Evolutionary conservation across 441 rosid species (phyloP), one percentile per base, ranked within the genome.

Genomic region (Rhodomyrtus psidioides): DNA sequence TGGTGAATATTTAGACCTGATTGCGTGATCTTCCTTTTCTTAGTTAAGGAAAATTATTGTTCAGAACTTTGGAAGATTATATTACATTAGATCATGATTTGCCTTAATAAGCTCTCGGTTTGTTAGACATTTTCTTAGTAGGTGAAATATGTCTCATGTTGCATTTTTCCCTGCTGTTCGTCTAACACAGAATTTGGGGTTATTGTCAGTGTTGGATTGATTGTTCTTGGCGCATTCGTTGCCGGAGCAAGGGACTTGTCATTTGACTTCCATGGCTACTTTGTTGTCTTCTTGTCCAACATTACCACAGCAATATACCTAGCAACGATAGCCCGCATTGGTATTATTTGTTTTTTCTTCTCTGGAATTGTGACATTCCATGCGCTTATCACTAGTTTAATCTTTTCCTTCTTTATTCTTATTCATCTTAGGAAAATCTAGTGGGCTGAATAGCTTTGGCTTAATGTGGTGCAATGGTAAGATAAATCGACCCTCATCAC

Each of bases 381-480:
- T 86, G 85, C 49, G 15, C 60, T 83, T 58, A 14, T 84, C 60
- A 49, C 39, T 84, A 53, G 84, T 85, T 88, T 84, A 56, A 81
- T 81, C 70, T 86, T 26, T 65, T 83, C 70, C 23, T 58, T 81
- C 62, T 83, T 81, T 57, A 13, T 65, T 83, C 42, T 85, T 65
- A 85, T 79, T 84, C 90, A 76, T 86, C 60, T 83, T 94, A 97
- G 99, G 99, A 86, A 97, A 95, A 90, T 91, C 99, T 83, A 97
- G 98, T 87, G 98, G 98, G 90, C 95, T 97, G 84, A 97, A 95
- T 91, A 97, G 99, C 90, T 97, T 96, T 92, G 99, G 99, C 83
- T 96, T 97, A 79, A 97, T 97, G 97, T 97, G 98, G 99, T 94
- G 97, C 93, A 97, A 96, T 89, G 99, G 99, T 96, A 93, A 88